A percentile compares a stretch with the other conserved stretches of the same genome.
Conservation (phyloP, 225 moss, liverwort and hornwort genomes). For the Asterella californica region DNA sequence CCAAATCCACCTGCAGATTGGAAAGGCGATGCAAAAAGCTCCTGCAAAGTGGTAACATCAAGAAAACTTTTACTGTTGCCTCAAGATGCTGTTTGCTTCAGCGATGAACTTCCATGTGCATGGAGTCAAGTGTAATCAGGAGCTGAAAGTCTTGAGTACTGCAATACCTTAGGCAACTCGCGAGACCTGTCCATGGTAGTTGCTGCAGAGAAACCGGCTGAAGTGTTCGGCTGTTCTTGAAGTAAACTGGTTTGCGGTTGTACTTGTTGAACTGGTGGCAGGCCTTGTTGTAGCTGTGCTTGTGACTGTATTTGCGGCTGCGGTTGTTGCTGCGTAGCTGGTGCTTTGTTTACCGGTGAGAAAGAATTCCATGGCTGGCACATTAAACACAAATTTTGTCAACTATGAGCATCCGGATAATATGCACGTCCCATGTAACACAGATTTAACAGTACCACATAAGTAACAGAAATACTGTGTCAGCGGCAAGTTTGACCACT, state of each 20-base stretch:
- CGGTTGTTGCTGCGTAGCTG: slow-evolving; percentile 1
- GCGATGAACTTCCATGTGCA: not conserved
- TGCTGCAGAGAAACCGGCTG: slow-evolving; percentile 10
- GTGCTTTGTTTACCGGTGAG: slow-evolving; percentile 25
- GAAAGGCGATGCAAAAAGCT: slow-evolving; percentile 41
- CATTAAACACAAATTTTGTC: not conserved
- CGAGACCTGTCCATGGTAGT: slow-evolving; percentile 27
- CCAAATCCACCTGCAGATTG: slow-evolving; percentile 28
- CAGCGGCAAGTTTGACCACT: not conserved
- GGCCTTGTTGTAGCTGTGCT: not conserved
- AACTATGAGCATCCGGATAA: not conserved
- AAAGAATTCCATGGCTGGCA: slow-evolving; percentile 43
- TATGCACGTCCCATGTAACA: not conserved
- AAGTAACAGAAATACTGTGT: not conserved
- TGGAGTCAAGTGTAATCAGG: not conserved
- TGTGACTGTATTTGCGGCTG: slow-evolving; percentile 4
- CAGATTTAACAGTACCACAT: not conserved
- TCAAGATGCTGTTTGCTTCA: not conserved
- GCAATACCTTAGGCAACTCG: slow-evolving; percentile 47
- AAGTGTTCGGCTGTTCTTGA: slow-evolving; percentile 24
- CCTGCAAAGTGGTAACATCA: slow-evolving; percentile 23
- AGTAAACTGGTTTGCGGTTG: slow-evolving; percentile 18
- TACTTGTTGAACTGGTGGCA: not conserved
- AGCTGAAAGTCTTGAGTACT: not conserved
- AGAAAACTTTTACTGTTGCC: not conserved